Conservation (phyloP, 441 rosid species). For the Breynia disticha region DNA sequence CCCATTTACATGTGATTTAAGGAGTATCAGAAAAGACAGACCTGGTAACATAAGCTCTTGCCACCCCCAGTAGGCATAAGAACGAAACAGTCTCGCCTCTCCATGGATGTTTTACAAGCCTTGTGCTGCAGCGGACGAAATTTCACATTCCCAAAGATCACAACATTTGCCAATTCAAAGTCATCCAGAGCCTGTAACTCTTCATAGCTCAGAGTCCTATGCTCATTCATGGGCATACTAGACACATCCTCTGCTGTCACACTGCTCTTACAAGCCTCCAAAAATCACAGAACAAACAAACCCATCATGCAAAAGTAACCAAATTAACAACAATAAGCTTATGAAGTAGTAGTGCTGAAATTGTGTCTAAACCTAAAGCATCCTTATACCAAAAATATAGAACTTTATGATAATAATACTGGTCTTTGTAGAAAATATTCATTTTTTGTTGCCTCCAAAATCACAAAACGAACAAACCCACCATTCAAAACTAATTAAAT, state of each 20-base stretch:
- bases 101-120: conserved; percentile 66
- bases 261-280: conserved; percentile 40
- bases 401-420: too few species aligned
- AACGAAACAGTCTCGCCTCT: conserved; percentile 70
- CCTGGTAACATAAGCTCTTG: conserved; percentile 96
- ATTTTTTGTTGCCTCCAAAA: too few species aligned
- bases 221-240: conserved; percentile 18
- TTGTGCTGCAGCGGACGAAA: conserved; percentile 83
- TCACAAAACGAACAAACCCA: too few species aligned
- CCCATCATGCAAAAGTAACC: neutral
- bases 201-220: conserved; percentile 45
- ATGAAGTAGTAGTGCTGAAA: too few species aligned
- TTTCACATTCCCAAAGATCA: conserved; percentile 65
- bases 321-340: too few species aligned
- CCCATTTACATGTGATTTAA: too few species aligned
- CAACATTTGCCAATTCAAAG: conserved; percentile 72
- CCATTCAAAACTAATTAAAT: too few species aligned
- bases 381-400: too few species aligned
- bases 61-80: conserved; percentile 97
- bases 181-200: conserved; percentile 75
- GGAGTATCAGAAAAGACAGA: conserved; percentile 11
- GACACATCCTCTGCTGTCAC: conserved; percentile 22
- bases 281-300: conserved; percentile 15
- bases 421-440: too few species aligned
- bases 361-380: too few species aligned